phyloP scores from a whole-genome alignment of 2,329 filamentous ascomycete species.

The Diatrype stigma region DNA sequence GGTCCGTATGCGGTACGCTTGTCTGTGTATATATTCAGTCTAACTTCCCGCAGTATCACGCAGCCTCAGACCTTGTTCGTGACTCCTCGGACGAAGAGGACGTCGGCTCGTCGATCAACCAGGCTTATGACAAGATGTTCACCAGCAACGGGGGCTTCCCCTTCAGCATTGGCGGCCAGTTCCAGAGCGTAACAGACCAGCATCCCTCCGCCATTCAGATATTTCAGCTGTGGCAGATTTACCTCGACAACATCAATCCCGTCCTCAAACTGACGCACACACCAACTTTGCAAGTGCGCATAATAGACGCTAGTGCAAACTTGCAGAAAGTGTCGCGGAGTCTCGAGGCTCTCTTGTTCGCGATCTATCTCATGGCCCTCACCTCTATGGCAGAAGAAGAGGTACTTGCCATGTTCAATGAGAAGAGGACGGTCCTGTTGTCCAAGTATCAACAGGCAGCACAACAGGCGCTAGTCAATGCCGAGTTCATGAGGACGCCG shows the following conservation, averaged over 20 bases:
- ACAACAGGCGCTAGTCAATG: slow-evolving; percentile 63
- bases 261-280: slow-evolving; percentile 65
- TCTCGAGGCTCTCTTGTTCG: slow-evolving; percentile 65
- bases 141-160: slow-evolving; percentile 53
- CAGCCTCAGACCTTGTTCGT: slow-evolving; percentile 42
- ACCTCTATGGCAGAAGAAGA: slow-evolving; percentile 54
- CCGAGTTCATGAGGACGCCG: slow-evolving; percentile 61
- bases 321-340: slow-evolving; percentile 49
- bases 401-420: slow-evolving; percentile 47
- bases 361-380: slow-evolving; percentile 57
- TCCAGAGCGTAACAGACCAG: slow-evolving; percentile 38
- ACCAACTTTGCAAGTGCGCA: slow-evolving; percentile 59
- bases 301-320: slow-evolving; percentile 58
- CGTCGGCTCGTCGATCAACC: slow-evolving; percentile 51
- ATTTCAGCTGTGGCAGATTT: slow-evolving; percentile 65
- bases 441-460: slow-evolving; percentile 52
- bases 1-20: slow-evolving; percentile 29
- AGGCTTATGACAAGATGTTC: slow-evolving; percentile 58
- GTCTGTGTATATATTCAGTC: slow-evolving; percentile 3
- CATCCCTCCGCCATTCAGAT: slow-evolving; percentile 57
- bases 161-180: slow-evolving; percentile 47
- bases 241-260: slow-evolving; percentile 66
- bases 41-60: slow-evolving; percentile 40
- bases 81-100: slow-evolving; percentile 55
- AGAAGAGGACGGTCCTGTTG: slow-evolving; percentile 47